These are phyloP conservation scores for Bromus sterilis DNA, from an alignment of 176 grass and related monocot genomes.

Conservation along the genomic window DNA sequence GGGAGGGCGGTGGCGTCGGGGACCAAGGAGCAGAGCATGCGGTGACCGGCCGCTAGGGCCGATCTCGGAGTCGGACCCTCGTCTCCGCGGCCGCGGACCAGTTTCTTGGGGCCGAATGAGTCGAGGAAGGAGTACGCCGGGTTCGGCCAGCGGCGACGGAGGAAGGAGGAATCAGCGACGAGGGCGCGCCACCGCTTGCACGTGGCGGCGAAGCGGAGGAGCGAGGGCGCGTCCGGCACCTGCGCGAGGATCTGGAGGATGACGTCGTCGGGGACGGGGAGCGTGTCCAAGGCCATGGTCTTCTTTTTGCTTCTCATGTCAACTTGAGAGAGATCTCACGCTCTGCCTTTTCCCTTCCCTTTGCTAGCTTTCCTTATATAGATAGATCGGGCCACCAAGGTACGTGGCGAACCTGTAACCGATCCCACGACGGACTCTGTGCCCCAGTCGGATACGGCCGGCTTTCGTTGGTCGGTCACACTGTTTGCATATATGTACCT, in stretches of 20 bases:
- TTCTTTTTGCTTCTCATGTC: neutral
- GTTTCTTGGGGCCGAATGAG: neutral
- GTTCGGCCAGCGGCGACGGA: neutral
- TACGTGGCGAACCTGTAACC: too few species aligned
- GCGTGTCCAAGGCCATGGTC: neutral
- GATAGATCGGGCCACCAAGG: too few species aligned
- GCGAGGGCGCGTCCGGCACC: neutral
- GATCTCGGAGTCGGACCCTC: neutral
- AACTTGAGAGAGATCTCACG: too few species aligned
- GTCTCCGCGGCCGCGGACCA: neutral
- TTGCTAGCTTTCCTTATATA: too few species aligned
- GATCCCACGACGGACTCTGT: too few species aligned
- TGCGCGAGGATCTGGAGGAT: neutral
- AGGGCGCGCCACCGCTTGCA: neutral
- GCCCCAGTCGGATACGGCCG: too few species aligned
- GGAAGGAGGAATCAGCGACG: neutral
- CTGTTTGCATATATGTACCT: too few species aligned
- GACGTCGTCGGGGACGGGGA: neutral
- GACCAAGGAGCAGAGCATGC: neutral
- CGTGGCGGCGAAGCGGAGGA: neutral
- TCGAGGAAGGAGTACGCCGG: neutral
- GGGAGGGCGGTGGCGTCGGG: neutral
- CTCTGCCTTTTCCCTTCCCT: too few species aligned
- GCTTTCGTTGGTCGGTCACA: too few species aligned
- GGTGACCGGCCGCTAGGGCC: neutral